Evolutionary conservation across 73 alveolate genomes (phyloP).

Genomic region (Tetrahymena thermophila): DNA sequence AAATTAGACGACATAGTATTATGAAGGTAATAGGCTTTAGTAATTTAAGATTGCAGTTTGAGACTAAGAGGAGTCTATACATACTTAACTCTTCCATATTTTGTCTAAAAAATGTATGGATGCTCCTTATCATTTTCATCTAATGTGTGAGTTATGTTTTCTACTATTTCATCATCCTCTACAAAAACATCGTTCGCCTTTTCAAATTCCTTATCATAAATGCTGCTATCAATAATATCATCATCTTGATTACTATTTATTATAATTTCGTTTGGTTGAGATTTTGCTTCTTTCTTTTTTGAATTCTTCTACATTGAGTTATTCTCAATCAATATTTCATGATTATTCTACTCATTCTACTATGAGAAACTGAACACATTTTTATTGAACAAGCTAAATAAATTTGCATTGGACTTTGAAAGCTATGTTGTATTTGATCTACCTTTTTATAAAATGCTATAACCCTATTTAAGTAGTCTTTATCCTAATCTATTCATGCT

Average conservation of each 20-base stretch:
- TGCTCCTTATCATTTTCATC: not conserved
- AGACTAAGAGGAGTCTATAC: not conserved
- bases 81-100: not conserved
- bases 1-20: not conserved
- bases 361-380: not conserved
- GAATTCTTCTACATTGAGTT: not conserved
- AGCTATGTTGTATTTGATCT: not conserved
- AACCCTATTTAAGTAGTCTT: not conserved
- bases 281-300: not conserved
- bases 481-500: not conserved
- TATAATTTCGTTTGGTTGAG: not conserved
- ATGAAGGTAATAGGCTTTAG: not conserved
- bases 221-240: not conserved
- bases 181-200: not conserved
- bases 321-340: not conserved
- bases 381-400: not conserved
- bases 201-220: not conserved
- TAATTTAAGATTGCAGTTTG: not conserved
- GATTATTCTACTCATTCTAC: not conserved
- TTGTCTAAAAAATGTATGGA: not conserved
- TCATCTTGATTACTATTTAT: not conserved
- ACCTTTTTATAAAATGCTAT: not conserved
- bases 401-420: not conserved
- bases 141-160: not conserved
- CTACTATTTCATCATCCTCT: not conserved